Evolutionary conservation across 2,329 filamentous ascomycete genomes (phyloP), one percentile per base, ranked within the genome.

Genomic region (Sclerotinia minor): DNA sequence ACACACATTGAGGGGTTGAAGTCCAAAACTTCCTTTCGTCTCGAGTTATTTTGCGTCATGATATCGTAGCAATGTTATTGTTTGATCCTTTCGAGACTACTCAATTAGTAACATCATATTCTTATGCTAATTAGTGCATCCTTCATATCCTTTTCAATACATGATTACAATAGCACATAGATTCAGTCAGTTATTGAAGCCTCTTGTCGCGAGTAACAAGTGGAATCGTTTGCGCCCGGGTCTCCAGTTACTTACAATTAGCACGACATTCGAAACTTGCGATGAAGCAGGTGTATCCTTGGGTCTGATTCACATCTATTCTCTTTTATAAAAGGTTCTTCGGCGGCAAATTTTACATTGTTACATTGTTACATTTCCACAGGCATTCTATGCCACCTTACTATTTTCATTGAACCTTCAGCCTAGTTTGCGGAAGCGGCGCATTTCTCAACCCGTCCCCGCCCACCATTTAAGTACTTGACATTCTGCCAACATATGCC

Each of bases 221-320:
- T 24, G 19, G 29, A n/a, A 21, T 32, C 26, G 13, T 44, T 45
- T n/a, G 47, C 41, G 32, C 38, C 24, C 38, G 24, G 24, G 55
- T 64, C 47, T 29, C 38, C n/a, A n/a, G n/a, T 64, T 64, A 45
- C 61, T 24, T 35, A 44, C 19, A 57, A 6, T 24, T n/a, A 41
- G 41, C 26, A 49, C 38, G 8, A n/a, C 29, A 59, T 65, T 59
- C 59, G 64, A 65, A 65, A 65, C 53, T 58, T 49, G 53, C 29
- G 29, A 50, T 44, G 64, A 59, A 59, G 53, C 44, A 54, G 47
- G n/a, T 57, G 38, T 24, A 19, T 29, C 35, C 24, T 45, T 47
- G n/a, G n/a, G 24, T 35, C 17, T n/a, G 15, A n/a, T 44, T 15
- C 5, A 24, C 35, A 11, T 65, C 53, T 35, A 35, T 15, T 32